phyloP scores from a whole-genome alignment of 371 early-diverging fungal genomes.

The Apophysomyces sp. region DNA sequence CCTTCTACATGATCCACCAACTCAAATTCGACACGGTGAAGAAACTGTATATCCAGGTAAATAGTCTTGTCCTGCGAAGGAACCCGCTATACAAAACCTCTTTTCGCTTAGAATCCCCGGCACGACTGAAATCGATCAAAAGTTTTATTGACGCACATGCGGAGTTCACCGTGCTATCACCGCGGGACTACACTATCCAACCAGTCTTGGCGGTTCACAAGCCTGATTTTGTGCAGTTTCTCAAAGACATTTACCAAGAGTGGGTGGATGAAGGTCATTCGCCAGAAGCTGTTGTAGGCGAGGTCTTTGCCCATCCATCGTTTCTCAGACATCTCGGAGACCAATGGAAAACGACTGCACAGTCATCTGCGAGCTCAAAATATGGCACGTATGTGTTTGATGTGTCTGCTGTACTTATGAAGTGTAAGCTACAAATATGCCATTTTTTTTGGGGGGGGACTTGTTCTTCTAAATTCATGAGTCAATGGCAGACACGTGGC shows the following conservation, averaged over 20 bases:
- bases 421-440: constrained; percentile 43
- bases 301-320: constrained; percentile 43
- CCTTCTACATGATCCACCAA: constrained; percentile 39
- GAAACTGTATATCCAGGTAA: constrained; percentile 36
- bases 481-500: constrained; percentile 54
- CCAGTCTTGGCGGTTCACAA: constrained; percentile 63
- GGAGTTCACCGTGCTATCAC: constrained; percentile 28
- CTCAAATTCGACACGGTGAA: constrained; percentile 38
- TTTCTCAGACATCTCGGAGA: constrained; percentile 24
- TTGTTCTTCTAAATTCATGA: background rate
- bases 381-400: constrained; percentile 58
- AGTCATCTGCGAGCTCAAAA: constrained; percentile 12
- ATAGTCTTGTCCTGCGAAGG: background rate
- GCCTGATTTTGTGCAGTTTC: constrained; percentile 56
- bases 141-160: constrained; percentile 22
- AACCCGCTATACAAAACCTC: background rate
- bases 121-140: constrained; percentile 35
- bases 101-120: constrained; percentile 33
- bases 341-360: constrained; percentile 35
- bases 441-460: background rate
- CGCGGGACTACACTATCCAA: constrained; percentile 52
- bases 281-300: constrained; percentile 61
- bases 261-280: constrained; percentile 62
- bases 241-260: constrained; percentile 55
- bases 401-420: constrained; percentile 54